Conservation (phyloP, 108 stramenopile species). For the Cyclostephanos tholiformis region DNA sequence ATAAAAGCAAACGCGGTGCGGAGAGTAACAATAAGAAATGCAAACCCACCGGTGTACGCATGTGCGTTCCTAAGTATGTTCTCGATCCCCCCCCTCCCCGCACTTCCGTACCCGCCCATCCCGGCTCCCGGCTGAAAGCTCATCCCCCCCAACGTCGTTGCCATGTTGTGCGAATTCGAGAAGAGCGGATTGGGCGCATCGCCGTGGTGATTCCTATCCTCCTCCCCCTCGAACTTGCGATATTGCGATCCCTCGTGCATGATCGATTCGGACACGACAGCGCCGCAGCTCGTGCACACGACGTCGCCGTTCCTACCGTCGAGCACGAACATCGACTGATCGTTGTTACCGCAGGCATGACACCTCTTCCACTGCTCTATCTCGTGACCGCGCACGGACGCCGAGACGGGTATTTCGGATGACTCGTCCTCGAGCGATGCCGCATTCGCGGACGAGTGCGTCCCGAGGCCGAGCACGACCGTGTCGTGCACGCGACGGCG, state of each 20-base stretch:
- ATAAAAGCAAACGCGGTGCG: neutral
- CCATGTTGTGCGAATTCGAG: constrained; percentile 82
- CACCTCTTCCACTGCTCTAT: constrained; percentile 75
- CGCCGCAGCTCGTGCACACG: constrained; percentile 83
- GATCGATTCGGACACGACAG: constrained; percentile 77
- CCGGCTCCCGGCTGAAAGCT: constrained; percentile 70
- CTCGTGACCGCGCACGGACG: constrained; percentile 40
- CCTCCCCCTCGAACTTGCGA: constrained; percentile 93
- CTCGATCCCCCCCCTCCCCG: constrained; percentile 56
- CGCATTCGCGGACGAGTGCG: constrained; percentile 38
- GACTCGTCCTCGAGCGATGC: constrained; percentile 54
- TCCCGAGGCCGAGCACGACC: constrained; percentile 76
- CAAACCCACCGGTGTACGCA: constrained; percentile 50
- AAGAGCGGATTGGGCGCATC: constrained; percentile 82
- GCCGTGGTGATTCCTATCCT: constrained; percentile 89
- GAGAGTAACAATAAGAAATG: too few species aligned
- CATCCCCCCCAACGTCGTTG: constrained; percentile 73
- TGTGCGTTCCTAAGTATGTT: constrained; percentile 80
- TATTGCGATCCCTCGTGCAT: constrained; percentile 88
- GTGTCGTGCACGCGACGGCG: constrained; percentile 85
- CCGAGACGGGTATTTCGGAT: constrained; percentile 48
- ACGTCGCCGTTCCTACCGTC: constrained; percentile 89
- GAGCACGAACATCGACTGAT: constrained; percentile 77
- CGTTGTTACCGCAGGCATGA: constrained; percentile 80
- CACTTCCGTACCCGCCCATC: constrained; percentile 67